These are phyloP conservation scores for Kuraishia molischiana DNA, from an alignment of 805 yeast species.

Conservation along the genomic window DNA sequence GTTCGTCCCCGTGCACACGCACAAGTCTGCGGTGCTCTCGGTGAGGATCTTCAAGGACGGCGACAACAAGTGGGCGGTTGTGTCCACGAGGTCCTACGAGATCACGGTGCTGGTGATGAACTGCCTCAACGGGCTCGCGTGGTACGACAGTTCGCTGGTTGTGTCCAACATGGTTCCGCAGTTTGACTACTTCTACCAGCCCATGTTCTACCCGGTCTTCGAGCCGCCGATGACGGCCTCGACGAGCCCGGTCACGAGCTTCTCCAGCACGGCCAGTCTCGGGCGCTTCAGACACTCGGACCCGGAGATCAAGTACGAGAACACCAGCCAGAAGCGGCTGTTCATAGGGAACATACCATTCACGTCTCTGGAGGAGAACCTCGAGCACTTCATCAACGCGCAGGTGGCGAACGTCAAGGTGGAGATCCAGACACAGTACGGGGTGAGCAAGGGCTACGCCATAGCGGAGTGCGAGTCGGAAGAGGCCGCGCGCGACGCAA, in stretches of 20 bases:
- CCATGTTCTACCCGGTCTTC: not conserved
- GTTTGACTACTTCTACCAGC: not conserved
- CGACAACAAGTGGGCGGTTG: slow-evolving; percentile 2
- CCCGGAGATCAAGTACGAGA: slow-evolving; percentile 9
- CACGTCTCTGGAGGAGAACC: slow-evolving; percentile 25
- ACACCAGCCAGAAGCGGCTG: slow-evolving; percentile 32
- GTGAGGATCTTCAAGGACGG: not conserved
- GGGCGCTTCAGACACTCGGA: not conserved
- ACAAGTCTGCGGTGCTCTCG: not conserved
- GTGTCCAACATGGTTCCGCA: slow-evolving; percentile 1
- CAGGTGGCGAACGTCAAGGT: slow-evolving; percentile 24
- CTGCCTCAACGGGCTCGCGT: slow-evolving; percentile 6
- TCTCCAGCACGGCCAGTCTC: not conserved
- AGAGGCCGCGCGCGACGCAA: slow-evolving; percentile 37
- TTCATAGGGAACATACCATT: slow-evolving; percentile 53
- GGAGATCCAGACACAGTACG: slow-evolving; percentile 33
- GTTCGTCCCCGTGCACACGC: not conserved
- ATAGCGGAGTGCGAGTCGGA: slow-evolving; percentile 41
- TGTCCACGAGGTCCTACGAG: slow-evolving; percentile 5
- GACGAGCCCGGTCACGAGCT: not conserved
- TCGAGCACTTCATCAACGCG: slow-evolving; percentile 20
- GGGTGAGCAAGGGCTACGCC: slow-evolving; percentile 51
- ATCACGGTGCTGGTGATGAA: slow-evolving; percentile 2
- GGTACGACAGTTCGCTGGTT: slow-evolving; percentile 4
- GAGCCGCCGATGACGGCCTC: not conserved